phyloP scores from a whole-genome alignment of 345 rosid genomes.

The Eucalyptus caleyi region DNA sequence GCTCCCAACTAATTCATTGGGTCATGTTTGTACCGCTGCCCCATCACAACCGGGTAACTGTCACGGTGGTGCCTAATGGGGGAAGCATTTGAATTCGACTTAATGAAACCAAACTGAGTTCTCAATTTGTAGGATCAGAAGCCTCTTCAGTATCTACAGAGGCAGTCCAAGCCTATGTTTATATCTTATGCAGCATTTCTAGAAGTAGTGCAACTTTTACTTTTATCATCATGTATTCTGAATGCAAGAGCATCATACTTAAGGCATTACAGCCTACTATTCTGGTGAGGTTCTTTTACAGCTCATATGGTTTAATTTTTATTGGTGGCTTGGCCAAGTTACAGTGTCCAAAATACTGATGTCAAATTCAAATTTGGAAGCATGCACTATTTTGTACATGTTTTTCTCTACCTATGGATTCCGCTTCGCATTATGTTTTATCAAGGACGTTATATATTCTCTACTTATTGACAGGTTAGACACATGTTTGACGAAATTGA shows the following conservation, averaged over 20 bases:
- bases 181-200: background rate
- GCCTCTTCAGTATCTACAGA: background rate
- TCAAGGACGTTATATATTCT: conserved; percentile 1
- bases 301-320: background rate
- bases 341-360: background rate
- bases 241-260: background rate
- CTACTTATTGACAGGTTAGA: conserved; percentile 76
- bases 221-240: background rate
- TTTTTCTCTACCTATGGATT: background rate
- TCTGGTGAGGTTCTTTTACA: background rate
- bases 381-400: background rate
- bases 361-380: background rate
- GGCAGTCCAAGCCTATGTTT: background rate
- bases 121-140: background rate
- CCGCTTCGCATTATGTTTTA: background rate
- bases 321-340: background rate
- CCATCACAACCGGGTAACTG: background rate
- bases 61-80: background rate
- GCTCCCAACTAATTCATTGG: background rate
- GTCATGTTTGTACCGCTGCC: background rate
- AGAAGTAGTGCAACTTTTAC: background rate
- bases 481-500: conserved; percentile 99
- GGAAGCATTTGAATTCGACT: background rate
- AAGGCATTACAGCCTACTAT: background rate
- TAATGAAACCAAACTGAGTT: background rate